phyloP scores from a whole-genome alignment of 2,329 filamentous ascomycete genomes.

The Keithomyces neogunnii region DNA sequence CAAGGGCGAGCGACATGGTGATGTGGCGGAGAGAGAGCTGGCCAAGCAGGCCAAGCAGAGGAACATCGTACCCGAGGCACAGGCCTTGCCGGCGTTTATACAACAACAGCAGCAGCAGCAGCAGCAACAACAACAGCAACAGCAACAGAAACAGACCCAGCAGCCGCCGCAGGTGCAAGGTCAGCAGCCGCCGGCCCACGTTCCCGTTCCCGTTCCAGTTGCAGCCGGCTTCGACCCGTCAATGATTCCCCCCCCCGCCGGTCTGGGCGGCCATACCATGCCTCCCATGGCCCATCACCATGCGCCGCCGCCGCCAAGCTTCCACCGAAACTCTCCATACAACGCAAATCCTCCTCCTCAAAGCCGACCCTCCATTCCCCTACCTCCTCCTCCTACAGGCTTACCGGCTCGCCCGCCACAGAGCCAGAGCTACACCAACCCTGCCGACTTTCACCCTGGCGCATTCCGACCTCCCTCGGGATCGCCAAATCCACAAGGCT shows the following conservation, averaged over 20 bases:
- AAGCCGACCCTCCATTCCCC: slow-evolving; percentile 22
- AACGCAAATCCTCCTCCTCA: slow-evolving; percentile 13
- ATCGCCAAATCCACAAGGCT: slow-evolving; percentile 30
- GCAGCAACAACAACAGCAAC: slow-evolving; percentile 8
- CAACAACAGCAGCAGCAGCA: slow-evolving; percentile 29
- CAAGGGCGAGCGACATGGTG: slow-evolving; percentile 91
- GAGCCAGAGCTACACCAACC: slow-evolving; percentile 37
- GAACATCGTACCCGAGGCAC: slow-evolving; percentile 76
- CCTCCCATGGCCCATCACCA: slow-evolving; percentile 24
- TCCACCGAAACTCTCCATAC: not conserved
- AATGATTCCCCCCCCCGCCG: slow-evolving; percentile 24
- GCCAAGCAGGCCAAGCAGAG: slow-evolving; percentile 90
- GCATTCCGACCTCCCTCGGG: slow-evolving; percentile 30
- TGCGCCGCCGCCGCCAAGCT: slow-evolving; percentile 19
- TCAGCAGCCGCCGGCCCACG: slow-evolving; percentile 6
- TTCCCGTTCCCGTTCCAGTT: slow-evolving; percentile 7
- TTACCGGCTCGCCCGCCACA: slow-evolving; percentile 42
- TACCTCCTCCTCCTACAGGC: slow-evolving; percentile 41
- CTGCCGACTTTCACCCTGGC: slow-evolving; percentile 39
- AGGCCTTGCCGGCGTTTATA: slow-evolving; percentile 67
- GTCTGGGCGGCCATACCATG: slow-evolving; percentile 29
- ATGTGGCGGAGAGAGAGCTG: slow-evolving; percentile 84
- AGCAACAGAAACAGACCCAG: slow-evolving; percentile 16
- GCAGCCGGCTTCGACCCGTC: slow-evolving; percentile 27
- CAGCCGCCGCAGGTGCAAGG: slow-evolving; percentile 9